phyloP scores from a whole-genome alignment of 1,284 basidiomycete genomes.

The Trametes pubescens region DNA sequence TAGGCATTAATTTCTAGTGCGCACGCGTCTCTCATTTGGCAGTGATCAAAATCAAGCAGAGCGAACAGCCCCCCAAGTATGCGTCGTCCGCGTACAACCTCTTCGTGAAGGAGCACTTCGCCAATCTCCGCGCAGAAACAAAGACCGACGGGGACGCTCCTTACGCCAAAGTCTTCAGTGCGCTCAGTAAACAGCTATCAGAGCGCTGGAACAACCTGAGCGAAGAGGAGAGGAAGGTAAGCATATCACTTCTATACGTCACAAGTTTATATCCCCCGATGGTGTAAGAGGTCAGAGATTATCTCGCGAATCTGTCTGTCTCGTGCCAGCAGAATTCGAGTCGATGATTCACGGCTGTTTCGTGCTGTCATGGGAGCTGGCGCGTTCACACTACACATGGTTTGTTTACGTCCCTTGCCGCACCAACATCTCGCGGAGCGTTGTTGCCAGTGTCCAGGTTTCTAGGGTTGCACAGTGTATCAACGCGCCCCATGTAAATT shows the following conservation, averaged over 20 bases:
- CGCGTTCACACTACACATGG: too few relatives aligned
- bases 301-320: too few relatives aligned
- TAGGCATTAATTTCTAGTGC: not conserved
- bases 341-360: too few relatives aligned
- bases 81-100: constrained; percentile 4
- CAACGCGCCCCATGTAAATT: too few relatives aligned
- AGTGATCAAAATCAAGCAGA: constrained; percentile 20
- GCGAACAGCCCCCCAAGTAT: constrained; percentile 11
- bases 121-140: not conserved
- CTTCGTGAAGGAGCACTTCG: constrained; percentile 12
- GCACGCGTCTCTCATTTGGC: not conserved
- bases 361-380: too few relatives aligned
- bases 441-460: too few relatives aligned
- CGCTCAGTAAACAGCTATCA: not conserved
- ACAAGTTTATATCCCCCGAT: not conserved
- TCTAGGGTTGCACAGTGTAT: too few relatives aligned
- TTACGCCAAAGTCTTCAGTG: not conserved
- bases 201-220: constrained; percentile 27
- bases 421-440: too few relatives aligned
- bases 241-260: not conserved
- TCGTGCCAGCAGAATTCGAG: too few relatives aligned
- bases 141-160: not conserved
- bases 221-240: constrained; percentile 37
- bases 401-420: too few relatives aligned
- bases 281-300: too few relatives aligned